These are phyloP conservation scores for Nakaseomyces glabratus DNA, from an alignment of 1,139 yeast species.

Conservation along the genomic window DNA sequence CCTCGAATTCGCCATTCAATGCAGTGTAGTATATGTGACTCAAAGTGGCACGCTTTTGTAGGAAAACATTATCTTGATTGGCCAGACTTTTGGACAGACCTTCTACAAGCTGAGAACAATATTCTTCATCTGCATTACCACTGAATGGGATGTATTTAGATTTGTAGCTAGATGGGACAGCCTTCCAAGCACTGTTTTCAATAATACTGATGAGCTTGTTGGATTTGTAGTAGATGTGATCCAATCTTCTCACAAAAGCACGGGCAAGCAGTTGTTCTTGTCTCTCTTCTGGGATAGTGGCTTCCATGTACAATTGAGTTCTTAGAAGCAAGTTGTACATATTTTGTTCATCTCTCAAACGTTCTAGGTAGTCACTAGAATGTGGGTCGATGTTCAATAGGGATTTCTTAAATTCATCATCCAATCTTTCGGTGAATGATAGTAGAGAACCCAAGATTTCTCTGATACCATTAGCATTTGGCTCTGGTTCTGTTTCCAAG, in stretches of 20 bases:
- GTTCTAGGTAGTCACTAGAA: constrained; percentile 83
- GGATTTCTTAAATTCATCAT: constrained; percentile 86
- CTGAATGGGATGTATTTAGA: constrained; percentile 26
- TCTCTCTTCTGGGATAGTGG: constrained; percentile 43
- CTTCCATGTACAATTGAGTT: constrained; percentile 78
- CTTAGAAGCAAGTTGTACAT: constrained; percentile 73
- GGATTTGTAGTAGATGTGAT: constrained; percentile 91
- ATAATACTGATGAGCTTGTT: constrained; percentile 57
- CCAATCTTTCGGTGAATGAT: constrained; percentile 84
- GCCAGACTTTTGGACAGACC: constrained; percentile 56
- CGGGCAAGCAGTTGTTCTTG: constrained; percentile 62
- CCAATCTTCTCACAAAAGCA: constrained; percentile 75
- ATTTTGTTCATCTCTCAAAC: constrained; percentile 78
- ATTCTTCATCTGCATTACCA: constrained; percentile 28
- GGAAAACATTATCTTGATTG: constrained; percentile 55
- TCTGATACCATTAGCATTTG: constrained; percentile 57
- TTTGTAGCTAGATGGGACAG: constrained; percentile 31
- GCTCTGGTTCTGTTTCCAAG: constrained; percentile 65
- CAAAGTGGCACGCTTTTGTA: constrained; percentile 77
- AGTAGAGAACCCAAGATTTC: constrained; percentile 77
- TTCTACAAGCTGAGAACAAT: constrained; percentile 52
- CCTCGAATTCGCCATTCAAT: constrained; percentile 69
- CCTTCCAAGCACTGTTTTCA: constrained; percentile 66
- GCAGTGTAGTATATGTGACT: constrained; percentile 87
- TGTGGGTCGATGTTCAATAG: constrained; percentile 89